A percentile compares a stretch with the other conserved stretches of the same genome.
phyloP scores from a whole-genome alignment of 2,329 filamentous ascomycete species.

The Rutstroemia sp. region DNA sequence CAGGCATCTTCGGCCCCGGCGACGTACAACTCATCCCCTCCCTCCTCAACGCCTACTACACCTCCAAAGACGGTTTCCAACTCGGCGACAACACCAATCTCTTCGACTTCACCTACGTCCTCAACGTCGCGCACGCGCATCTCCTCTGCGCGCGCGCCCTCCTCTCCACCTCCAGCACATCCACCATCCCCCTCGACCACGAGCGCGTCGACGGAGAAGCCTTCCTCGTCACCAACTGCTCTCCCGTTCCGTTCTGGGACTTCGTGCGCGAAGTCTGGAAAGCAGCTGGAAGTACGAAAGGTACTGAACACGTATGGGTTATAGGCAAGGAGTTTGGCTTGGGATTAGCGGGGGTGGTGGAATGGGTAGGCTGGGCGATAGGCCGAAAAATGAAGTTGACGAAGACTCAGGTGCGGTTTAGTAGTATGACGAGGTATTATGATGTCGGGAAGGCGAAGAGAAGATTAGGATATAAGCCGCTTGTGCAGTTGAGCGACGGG shows the following conservation, averaged over 20 bases:
- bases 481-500: slow-evolving; percentile 61
- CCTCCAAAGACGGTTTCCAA: slow-evolving; percentile 67
- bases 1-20: slow-evolving; percentile 85
- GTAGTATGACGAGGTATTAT: slow-evolving; percentile 71
- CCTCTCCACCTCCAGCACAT: slow-evolving; percentile 26
- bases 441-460: slow-evolving; percentile 68
- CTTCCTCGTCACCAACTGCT: slow-evolving; percentile 84
- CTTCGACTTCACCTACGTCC: slow-evolving; percentile 64
- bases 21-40: slow-evolving; percentile 71
- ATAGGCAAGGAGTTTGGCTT: slow-evolving; percentile 46
- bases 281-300: slow-evolving; percentile 38
- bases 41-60: slow-evolving; percentile 63
- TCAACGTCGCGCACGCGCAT: slow-evolving; percentile 70
- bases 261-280: slow-evolving; percentile 73
- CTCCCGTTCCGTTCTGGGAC: slow-evolving; percentile 85
- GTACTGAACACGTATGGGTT: slow-evolving; percentile 47
- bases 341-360: slow-evolving; percentile 36
- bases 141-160: slow-evolving; percentile 62
- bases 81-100: slow-evolving; percentile 68
- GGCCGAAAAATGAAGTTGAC: slow-evolving; percentile 47
- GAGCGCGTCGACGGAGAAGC: slow-evolving; percentile 76
- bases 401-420: slow-evolving; percentile 45
- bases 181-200: slow-evolving; percentile 56
- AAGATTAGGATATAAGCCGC: slow-evolving; percentile 60
- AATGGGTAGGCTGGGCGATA: slow-evolving; percentile 42